Percentiles rank a stretch among this genome's conserved stretches.
phyloP scores from a whole-genome alignment of 1,284 basidiomycete genomes.

The Fomitopsis pinicola region DNA sequence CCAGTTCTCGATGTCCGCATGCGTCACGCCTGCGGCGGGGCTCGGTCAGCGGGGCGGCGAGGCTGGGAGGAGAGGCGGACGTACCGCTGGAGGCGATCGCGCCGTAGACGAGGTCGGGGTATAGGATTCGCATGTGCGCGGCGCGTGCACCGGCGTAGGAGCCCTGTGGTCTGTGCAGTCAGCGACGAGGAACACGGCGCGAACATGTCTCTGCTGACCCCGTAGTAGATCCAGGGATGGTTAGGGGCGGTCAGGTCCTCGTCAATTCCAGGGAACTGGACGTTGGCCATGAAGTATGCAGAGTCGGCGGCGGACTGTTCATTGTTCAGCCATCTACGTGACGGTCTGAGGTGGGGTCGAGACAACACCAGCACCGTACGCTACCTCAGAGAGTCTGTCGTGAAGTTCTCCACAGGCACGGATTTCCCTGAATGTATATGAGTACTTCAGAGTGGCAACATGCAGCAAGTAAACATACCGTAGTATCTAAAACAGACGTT shows the following conservation, averaged over 20 bases:
- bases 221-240: constrained; percentile 94
- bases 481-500: constrained; percentile 44
- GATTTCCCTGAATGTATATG: constrained; percentile 57
- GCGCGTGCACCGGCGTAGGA: constrained; percentile 93
- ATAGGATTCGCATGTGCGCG: constrained; percentile 87
- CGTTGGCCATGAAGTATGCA: constrained; percentile 83
- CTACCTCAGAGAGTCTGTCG: constrained; percentile 74
- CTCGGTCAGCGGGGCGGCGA: not conserved
- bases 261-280: constrained; percentile 71
- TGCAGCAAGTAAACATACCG: constrained; percentile 35
- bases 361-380: not conserved
- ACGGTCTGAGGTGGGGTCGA: constrained; percentile 7
- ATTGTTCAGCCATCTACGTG: constrained; percentile 77
- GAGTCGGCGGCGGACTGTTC: constrained; percentile 90
- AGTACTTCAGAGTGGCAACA: not conserved
- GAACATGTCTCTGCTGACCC: constrained; percentile 43
- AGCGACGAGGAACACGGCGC: not conserved
- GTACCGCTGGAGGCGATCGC: constrained; percentile 86
- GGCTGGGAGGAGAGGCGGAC: constrained; percentile 11
- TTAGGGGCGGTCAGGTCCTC: constrained; percentile 64
- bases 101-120: constrained; percentile 87
- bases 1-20: constrained; percentile 72
- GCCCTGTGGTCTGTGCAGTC: constrained; percentile 39
- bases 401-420: constrained; percentile 74
- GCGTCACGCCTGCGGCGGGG: constrained; percentile 59